Percentiles rank a stretch among this genome's conserved stretches.
Conservation (phyloP, 176 grass and related monocot genomes). For the Triticum urartu region DNA sequence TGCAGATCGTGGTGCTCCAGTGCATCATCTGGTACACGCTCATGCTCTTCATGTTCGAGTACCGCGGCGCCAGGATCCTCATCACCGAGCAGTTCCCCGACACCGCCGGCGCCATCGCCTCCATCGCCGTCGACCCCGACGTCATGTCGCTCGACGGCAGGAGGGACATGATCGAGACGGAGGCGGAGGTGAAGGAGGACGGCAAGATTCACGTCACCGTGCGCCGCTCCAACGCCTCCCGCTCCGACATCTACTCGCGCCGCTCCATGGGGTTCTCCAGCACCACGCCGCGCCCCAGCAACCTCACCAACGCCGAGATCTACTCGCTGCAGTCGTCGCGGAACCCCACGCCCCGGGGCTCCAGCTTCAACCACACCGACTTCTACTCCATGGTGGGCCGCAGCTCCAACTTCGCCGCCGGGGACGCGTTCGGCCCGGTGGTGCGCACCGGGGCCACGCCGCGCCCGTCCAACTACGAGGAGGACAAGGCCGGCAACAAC, state of each 20-base stretch:
- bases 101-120: conserved; percentile 84
- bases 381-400: conserved; percentile 98
- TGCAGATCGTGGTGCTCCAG: conserved; percentile 96
- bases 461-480: conserved; percentile 92
- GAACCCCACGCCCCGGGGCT: conserved; percentile 87
- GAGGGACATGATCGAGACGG: conserved; percentile 81
- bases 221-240: conserved; percentile 84
- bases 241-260: conserved; percentile 88
- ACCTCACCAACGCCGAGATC: conserved; percentile 99
- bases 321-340: conserved; percentile 96
- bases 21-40: conserved; percentile 99
- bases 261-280: conserved; percentile 81
- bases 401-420: conserved; percentile 86
- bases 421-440: conserved; percentile 56
- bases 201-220: conserved; percentile 92
- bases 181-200: conserved; percentile 90
- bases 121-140: conserved; percentile 85
- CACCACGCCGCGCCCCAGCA: conserved; percentile 83
- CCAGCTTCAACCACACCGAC: conserved; percentile 99
- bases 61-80: conserved; percentile 82
- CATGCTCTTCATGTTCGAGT: conserved; percentile 99
- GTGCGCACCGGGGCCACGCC: conserved; percentile 67
- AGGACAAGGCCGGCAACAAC: conserved; percentile 45
- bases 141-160: conserved; percentile 82
- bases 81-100: conserved; percentile 98